A percentile compares a stretch with the other conserved stretches of the same genome.
Evolutionary conservation across 2,329 filamentous ascomycete genomes (phyloP).

Genomic region (Apiospora phragmitis): DNA sequence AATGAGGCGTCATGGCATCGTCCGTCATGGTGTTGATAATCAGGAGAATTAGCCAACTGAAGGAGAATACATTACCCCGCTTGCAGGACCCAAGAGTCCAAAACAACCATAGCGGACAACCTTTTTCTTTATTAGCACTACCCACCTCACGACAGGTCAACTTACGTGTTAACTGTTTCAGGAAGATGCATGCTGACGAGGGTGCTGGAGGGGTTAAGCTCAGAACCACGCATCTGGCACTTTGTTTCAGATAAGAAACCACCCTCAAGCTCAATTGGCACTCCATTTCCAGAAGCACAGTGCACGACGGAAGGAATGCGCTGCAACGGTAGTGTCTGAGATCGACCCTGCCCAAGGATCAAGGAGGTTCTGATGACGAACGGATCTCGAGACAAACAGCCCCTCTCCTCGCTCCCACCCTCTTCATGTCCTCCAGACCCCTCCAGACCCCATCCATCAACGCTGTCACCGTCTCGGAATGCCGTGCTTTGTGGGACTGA

Average conservation of each 20-base stretch:
- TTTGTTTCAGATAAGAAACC: conserved; percentile 6
- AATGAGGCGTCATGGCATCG: not conserved
- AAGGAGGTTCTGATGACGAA: not conserved
- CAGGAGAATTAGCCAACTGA: not conserved
- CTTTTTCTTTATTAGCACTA: not conserved
- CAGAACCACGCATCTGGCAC: conserved; percentile 5
- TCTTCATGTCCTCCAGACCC: not conserved
- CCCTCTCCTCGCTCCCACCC: not conserved
- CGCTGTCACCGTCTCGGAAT: conserved; percentile 4
- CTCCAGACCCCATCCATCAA: not conserved
- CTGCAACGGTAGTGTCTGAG: not conserved
- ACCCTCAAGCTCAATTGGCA: not conserved
- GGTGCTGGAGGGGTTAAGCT: not conserved
- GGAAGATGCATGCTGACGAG: not conserved
- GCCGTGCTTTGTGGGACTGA: conserved; percentile 1
- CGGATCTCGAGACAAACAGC: not conserved
- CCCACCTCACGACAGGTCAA: not conserved
- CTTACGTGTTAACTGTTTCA: conserved; percentile 8
- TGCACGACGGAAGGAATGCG: not conserved
- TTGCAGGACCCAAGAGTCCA: not conserved
- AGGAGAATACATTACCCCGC: not conserved
- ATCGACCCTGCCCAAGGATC: not conserved
- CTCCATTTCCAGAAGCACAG: not conserved
- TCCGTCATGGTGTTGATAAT: not conserved
- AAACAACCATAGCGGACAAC: not conserved